Evolutionary conservation across 169 alveolate genomes (phyloP), one percentile per base, ranked within the genome.

Genomic region (Plasmodium gallinaceum): DNA sequence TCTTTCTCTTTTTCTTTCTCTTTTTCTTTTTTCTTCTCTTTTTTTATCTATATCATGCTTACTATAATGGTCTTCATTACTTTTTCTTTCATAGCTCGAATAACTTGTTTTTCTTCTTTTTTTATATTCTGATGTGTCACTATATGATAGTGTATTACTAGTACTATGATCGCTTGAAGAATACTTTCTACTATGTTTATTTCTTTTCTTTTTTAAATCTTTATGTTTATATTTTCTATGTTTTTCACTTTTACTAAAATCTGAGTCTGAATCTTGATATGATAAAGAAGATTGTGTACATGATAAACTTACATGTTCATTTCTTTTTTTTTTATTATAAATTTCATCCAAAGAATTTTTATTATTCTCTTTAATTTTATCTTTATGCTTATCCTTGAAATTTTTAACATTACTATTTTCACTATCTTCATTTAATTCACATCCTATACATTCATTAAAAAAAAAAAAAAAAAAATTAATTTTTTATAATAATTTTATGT

Each of bases 31-130:
- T 9, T 0, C 24, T 39, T 57, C 61, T 57, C n/a, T 76, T 32
- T 76, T 58, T 39, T 66, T 76, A 14, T 20, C 76, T 22, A 46
- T 16, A 9, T 76, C 69, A 43, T 8, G 7, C 26, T 45, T 61
- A 18, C 88, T 54, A 18, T 14, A 18, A 54, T 72, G 14, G 0
- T 26, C 32, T 22, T 62, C 69, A 48, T 12, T 46, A 71, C 58
- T 46, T 16, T 8, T 58, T 54, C 52, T 51, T 62, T 64, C 88
- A n/a, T 18, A 16, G 22, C 58, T 46, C 7, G 32, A 22, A 61
- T 18, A 16, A 39, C 73, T 45, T 74, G 18, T 62, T 64, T 72
- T 51, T 72, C 32, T 72, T 52, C 24, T 76, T 18, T 76, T 64
- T 18, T 62, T 75, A 61, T 16, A 64, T 26, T 76, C 69, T 20